Evolutionary conservation across 208 protist species (phyloP).

Genomic region (Tritrichomonas musculus): DNA sequence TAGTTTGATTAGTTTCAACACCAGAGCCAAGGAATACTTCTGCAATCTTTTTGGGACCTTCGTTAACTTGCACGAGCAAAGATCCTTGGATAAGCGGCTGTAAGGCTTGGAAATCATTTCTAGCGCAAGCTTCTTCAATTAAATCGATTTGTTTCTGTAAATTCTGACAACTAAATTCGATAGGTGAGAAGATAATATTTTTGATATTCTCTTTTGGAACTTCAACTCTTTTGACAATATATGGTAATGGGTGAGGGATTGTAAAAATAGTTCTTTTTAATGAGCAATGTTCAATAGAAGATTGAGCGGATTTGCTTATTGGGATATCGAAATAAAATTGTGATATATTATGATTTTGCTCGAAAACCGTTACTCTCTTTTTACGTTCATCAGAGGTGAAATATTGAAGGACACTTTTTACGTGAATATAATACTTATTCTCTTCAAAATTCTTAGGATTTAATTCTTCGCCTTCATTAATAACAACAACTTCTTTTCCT

Average conservation of each 20-base stretch:
- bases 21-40: neutral
- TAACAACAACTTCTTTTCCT: neutral
- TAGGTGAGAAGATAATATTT: neutral
- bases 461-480: neutral
- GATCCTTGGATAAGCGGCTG: neutral
- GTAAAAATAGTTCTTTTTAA: neutral
- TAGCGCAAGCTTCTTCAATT: neutral
- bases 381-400: neutral
- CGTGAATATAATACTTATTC: constrained; percentile 1
- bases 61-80: constrained; percentile 11
- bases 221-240: neutral
- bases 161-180: neutral
- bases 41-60: constrained; percentile 10
- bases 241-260: neutral
- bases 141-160: neutral
- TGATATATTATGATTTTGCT: constrained; percentile 22
- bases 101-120: neutral
- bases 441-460: neutral
- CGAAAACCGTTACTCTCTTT: neutral
- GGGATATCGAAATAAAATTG: constrained; percentile 13
- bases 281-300: neutral
- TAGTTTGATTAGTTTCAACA: neutral
- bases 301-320: neutral
- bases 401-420: neutral
- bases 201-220: neutral